Base-by-base conservation (phyloP, 1,139 yeast species). In the Geotrichum restrictum region DNA sequence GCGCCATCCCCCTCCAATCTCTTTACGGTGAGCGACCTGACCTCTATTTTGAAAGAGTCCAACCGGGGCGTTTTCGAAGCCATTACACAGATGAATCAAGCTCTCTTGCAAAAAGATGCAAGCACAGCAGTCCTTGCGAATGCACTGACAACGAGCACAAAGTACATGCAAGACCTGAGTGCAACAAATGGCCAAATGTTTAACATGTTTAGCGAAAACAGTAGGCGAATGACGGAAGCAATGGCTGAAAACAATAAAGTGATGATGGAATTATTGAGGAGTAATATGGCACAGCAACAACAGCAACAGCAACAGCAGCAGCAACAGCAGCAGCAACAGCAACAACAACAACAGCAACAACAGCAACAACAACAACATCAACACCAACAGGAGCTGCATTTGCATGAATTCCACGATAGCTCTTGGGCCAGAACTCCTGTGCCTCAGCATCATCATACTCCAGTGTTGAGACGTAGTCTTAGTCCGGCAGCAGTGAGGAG, bases 111-210 rank as follows among this genome's bases (percentile, higher is more conserved):
- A 16, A 43, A 43, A 16, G 47, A 43, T 16, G 38, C 36, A 5
- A 43, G 21, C 38, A 33, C 47, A 2, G 37, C 47, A 10, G 47
- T 43, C n/a, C 38, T 43, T 2, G 47, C 47, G 10, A 32, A 18
- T 10, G 47, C 47, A 2, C 31, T 43, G 27, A 31, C 33, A 18
- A 14, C 16, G 3, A 43, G 47, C 18, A 27, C 47, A 14, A 31
- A 33, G 38, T 43, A 43, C 31, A 43, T 43, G 47, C 47, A 43
- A 22, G 47, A 43, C n/a, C 22, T 43, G 38, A 32, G 37, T 10
- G 18, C 6, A 13, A 39, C 33, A 11, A 43, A 43, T 16, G 37
- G 47, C 22, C 16, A 32, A 10, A 43, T 43, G 47, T 43, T 43
- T 16, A 43, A 11, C 13, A 22, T 33, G 21, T 43, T 43, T 43